phyloP scores from a whole-genome alignment of 1,284 basidiomycete species.

The Somion occarium region DNA sequence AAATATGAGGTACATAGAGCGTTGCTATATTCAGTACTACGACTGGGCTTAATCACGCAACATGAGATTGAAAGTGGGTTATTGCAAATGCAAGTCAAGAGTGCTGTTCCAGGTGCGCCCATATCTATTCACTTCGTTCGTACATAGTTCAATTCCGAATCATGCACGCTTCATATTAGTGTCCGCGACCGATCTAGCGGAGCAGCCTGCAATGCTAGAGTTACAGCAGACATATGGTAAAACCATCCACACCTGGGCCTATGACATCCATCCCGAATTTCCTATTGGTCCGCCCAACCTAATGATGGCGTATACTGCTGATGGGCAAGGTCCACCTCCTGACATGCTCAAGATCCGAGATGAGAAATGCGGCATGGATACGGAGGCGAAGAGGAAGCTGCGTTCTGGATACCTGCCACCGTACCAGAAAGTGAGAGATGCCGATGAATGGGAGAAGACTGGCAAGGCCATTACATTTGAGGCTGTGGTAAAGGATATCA shows the following conservation, averaged over 20 bases:
- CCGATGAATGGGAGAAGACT: conserved; percentile 35
- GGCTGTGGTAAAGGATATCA: conserved; percentile 17
- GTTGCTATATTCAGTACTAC: no score
- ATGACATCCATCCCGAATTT: conserved; percentile 38
- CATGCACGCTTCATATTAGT: conserved; percentile 20
- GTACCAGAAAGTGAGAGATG: conserved; percentile 32
- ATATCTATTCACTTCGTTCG: no score
- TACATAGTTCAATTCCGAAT: no score
- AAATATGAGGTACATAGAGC: conserved; percentile 26
- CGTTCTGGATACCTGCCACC: conserved; percentile 34
- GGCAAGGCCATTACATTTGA: conserved; percentile 26
- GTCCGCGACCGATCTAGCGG: conserved; percentile 33
- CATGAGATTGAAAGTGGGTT: conserved; percentile 45
- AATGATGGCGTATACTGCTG: conserved; percentile 41
- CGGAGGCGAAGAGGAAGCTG: conserved; percentile 29
- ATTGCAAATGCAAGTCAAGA: conserved; percentile 38
- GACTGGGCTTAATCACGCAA: no score
- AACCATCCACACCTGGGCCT: conserved; percentile 45
- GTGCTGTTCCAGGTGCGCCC: conserved; percentile 35
- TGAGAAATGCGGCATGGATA: conserved; percentile 31
- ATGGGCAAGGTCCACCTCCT: conserved; percentile 31
- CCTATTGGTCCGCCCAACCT: conserved; percentile 45
- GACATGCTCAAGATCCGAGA: conserved; percentile 32
- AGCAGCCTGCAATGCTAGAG: conserved; percentile 43
- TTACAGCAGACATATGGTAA: conserved; percentile 49